These are phyloP conservation scores for Pythium utonaiense DNA, from an alignment of 352 stramenopile genomes.

Conservation along the genomic window DNA sequence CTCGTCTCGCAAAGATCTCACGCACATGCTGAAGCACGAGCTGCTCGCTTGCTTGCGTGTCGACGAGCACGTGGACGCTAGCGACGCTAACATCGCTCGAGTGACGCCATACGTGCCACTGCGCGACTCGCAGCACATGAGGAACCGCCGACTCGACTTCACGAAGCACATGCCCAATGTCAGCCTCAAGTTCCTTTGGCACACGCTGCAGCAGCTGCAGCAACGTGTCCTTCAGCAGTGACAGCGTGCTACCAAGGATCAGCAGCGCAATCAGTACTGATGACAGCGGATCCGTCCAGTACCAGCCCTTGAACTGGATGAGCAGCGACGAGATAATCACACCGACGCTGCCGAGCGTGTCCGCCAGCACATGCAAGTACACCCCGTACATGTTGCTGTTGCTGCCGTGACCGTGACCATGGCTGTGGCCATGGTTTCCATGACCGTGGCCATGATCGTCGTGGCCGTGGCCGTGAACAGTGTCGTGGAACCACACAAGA, in stretches of 20 bases:
- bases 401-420: conserved; percentile 50
- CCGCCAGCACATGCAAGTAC: conserved; percentile 87
- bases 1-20: conserved; percentile 41
- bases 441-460: conserved; percentile 39
- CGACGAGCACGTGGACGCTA: conserved; percentile 57
- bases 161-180: conserved; percentile 40
- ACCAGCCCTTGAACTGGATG: conserved; percentile 81
- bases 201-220: conserved; percentile 71
- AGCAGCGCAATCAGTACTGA: conserved; percentile 82
- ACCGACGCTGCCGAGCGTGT: conserved; percentile 85
- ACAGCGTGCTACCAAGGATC: conserved; percentile 80
- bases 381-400: conserved; percentile 92
- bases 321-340: conserved; percentile 87
- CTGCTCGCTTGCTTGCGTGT: conserved; percentile 45
- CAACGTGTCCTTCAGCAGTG: conserved; percentile 70
- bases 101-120: conserved; percentile 80
- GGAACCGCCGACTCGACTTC: conserved; percentile 43
- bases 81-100: conserved; percentile 55
- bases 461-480: conserved; percentile 70
- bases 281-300: conserved; percentile 78
- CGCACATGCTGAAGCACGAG: conserved; percentile 44
- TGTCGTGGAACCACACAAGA: conserved; percentile 89
- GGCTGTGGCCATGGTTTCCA: conserved; percentile 53
- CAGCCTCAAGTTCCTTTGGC: conserved; percentile 45
- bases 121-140: conserved; percentile 41